Evolutionary conservation across 75 land plant species (phyloP), one percentile per base, ranked within the genome.

Genomic region (Cryptomeria japonica): DNA sequence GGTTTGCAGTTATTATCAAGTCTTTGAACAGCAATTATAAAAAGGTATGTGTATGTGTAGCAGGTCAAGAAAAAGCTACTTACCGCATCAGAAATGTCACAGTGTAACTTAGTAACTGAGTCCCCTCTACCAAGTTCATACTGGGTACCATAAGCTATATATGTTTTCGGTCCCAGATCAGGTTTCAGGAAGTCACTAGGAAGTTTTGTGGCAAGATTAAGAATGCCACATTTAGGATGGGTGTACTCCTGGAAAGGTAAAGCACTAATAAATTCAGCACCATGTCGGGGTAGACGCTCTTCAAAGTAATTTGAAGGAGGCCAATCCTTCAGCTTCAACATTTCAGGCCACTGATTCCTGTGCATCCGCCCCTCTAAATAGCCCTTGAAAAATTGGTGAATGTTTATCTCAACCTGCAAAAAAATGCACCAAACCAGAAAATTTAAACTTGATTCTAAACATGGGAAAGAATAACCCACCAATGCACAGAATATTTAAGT

Each of bases 291-390:
- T 68, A 96, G 90, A 41, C 94, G 90, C 76, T 95, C 98, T 47
- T 93, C 93, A 87, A 97, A 96, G 38, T 64, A 84, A 88, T 83
- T 91, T 18, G 96, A 89, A 9, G 99, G 87, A 38, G 99, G 99
- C 99, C 99, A 97, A 88, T 97, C 99, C 88, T 97, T 97, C 58
- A 97, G 85, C 87, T 96, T 96, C 86, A 95, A 86, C 96, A 96
- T 95, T 77, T 90, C 95, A 28, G 99, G 99, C 98, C 96, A 97
- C 15, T 92, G 89, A 84, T 87, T 90, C 51, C 37, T 72, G 51
- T 96, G 94, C 90, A 90, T 87, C 46, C 96, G 89, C 5, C 99
- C 99, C 46, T 93, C 93, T 49, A 90, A 68, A 88, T 97, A 97
- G 36, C 99, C 99, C 87, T 89, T 90, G 49, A 97, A 95, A 79